phyloP scores from a whole-genome alignment of 2,329 filamentous ascomycete species.

The Chaetothyriales sp. region DNA sequence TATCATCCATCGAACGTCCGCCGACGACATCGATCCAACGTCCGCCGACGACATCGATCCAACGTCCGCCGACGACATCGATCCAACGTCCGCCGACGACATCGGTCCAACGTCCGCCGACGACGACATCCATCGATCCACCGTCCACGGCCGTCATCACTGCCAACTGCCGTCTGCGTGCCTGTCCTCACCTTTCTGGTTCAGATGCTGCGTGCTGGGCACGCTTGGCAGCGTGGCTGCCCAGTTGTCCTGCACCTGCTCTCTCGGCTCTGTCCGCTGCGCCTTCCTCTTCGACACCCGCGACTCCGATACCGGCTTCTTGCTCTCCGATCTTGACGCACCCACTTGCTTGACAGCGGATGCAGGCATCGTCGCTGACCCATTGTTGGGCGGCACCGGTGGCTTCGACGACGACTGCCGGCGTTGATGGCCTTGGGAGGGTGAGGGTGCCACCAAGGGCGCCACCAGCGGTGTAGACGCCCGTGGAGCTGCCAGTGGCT shows the following conservation, averaged over 20 bases:
- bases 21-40: background rate
- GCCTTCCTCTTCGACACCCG: constrained; percentile 17
- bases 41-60: too few species aligned
- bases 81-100: too few species aligned
- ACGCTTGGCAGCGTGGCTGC: constrained; percentile 33
- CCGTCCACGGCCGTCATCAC: background rate
- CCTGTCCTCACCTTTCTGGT: constrained; percentile 30
- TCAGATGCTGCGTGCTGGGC: constrained; percentile 35
- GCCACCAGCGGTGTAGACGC: constrained; percentile 22
- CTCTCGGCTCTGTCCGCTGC: constrained; percentile 22
- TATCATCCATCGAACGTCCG: background rate
- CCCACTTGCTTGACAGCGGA: constrained; percentile 18
- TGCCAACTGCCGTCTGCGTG: background rate
- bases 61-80: too few species aligned
- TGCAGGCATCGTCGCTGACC: constrained; percentile 21
- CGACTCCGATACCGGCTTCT: constrained; percentile 15
- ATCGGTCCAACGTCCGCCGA: too few species aligned
- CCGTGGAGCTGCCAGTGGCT: constrained; percentile 23
- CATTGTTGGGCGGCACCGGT: constrained; percentile 33
- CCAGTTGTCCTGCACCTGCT: constrained; percentile 19
- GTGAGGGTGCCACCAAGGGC: constrained; percentile 25
- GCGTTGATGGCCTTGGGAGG: constrained; percentile 29
- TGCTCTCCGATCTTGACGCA: constrained; percentile 13
- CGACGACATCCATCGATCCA: background rate
- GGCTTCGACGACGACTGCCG: constrained; percentile 38